Conservation (phyloP, 2,329 filamentous ascomycete genomes). For the Boeremia exigua region DNA sequence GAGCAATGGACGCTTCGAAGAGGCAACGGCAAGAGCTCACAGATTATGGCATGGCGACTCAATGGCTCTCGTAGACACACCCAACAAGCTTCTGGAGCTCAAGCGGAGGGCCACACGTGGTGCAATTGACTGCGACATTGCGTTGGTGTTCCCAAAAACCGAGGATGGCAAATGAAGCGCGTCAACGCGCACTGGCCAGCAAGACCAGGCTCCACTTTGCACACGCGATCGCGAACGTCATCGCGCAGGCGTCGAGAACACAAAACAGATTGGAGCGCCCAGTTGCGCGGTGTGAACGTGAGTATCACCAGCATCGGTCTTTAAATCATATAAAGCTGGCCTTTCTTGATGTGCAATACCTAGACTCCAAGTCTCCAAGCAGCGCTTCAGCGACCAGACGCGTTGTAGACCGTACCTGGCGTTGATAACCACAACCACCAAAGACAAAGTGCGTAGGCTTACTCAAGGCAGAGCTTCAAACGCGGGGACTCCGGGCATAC, state of each 20-base stretch:
- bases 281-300: too few relatives aligned
- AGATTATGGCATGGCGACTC: slow-evolving; percentile 31
- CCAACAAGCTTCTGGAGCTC: slow-evolving; percentile 22
- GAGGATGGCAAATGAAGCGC: slow-evolving; percentile 5
- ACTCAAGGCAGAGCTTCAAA: not conserved
- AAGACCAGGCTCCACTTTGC: slow-evolving; percentile 5
- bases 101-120: slow-evolving; percentile 30
- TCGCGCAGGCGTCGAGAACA: not conserved
- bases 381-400: too few relatives aligned
- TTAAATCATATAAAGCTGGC: too few relatives aligned
- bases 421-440: too few relatives aligned
- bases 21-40: slow-evolving; percentile 22
- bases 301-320: too few relatives aligned
- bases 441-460: not conserved
- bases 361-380: too few relatives aligned
- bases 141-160: not conserved
- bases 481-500: not conserved
- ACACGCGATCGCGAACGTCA: slow-evolving; percentile 11
- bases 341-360: too few relatives aligned
- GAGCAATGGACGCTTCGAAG: not conserved
- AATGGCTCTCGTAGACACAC: slow-evolving; percentile 26
- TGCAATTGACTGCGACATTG: slow-evolving; percentile 37
- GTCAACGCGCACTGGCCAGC: slow-evolving; percentile 13
- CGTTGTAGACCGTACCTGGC: too few relatives aligned
- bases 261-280: not conserved